These are phyloP conservation scores for Spinacia oleracea DNA, from an alignment of 179 eudicot genomes.

Conservation along the genomic window DNA sequence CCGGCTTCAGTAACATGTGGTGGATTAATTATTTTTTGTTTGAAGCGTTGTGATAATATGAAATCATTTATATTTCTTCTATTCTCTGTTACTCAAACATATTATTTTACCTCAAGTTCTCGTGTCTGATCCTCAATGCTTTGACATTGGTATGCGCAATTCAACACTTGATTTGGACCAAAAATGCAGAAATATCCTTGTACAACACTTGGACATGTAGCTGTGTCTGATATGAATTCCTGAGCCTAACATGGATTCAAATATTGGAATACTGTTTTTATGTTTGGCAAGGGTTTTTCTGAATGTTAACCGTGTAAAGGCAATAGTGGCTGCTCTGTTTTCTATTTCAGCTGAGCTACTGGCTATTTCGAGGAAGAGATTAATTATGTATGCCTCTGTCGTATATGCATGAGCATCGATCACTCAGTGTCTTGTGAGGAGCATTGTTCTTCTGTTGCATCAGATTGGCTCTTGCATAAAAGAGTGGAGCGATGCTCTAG, in stretches of 20 bases:
- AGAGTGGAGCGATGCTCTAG: background rate
- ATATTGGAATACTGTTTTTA: background rate
- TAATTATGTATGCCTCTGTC: background rate
- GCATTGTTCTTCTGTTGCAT: background rate
- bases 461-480: background rate
- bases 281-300: background rate
- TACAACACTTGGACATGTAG: no score
- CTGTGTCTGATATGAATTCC: no score
- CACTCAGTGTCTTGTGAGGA: background rate
- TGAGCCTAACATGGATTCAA: no score
- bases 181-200: no score
- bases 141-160: no score
- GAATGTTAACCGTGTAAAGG: background rate
- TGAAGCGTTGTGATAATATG: background rate
- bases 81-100: background rate
- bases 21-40: background rate
- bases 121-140: no score
- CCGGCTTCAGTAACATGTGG: background rate
- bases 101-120: no score
- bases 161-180: no score
- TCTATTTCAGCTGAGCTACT: background rate
- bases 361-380: background rate
- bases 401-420: background rate
- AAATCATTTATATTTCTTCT: background rate
- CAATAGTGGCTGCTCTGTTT: background rate